Evolutionary conservation across 768 basidiomycete genomes (phyloP), one percentile per base, ranked within the genome.

Genomic region (Neoboletus subvelutipes): DNA sequence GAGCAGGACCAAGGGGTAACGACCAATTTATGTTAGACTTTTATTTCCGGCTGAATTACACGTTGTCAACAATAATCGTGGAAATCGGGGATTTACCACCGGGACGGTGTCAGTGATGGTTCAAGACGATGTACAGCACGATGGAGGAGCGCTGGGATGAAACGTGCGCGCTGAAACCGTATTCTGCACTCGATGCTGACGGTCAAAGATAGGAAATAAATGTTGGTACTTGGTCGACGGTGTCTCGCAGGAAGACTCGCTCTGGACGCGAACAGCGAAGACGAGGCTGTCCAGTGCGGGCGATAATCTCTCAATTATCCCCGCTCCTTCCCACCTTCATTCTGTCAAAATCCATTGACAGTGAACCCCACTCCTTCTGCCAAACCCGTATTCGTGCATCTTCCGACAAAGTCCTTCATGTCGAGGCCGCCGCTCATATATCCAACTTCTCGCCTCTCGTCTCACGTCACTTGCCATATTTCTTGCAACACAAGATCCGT

Each of bases 11-110:
- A 57, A 55, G 63, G 58, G 56, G 58, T 50, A 41, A 36, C 40
- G 2, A 22, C 15, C 42, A 49, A 61, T 64, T 60, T 63, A 67
- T 62, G 59, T 57, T 48, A 18, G 43, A 20, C 47, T 50, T 56
- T 48, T 52, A 60, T 64, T 56, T 57, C 66, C 53, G 46, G 24
- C 34, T 40, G 33, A 57, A 56, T 50, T 50, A 22, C 57, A 50
- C 50, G 49, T 37, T 47, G 33, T 43, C 39, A 43, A 29, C 54
- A 54, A 51, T 57, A 55, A 58, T 55, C 59, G 66, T 66, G 64
- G 67, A 64, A 67, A 67, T 45, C 5, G 17, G 20, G 22, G 18
- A 20, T 17, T 40, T 12, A 28, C 43, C 48, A 45, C 54, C 12
- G 31, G 47, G 9, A 3, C n/a, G n/a, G n/a, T n/a, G n/a, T n/a